Evolutionary conservation across 495 filamentous ascomycete genomes (phyloP).

Genomic region (Penicillium lagena): DNA sequence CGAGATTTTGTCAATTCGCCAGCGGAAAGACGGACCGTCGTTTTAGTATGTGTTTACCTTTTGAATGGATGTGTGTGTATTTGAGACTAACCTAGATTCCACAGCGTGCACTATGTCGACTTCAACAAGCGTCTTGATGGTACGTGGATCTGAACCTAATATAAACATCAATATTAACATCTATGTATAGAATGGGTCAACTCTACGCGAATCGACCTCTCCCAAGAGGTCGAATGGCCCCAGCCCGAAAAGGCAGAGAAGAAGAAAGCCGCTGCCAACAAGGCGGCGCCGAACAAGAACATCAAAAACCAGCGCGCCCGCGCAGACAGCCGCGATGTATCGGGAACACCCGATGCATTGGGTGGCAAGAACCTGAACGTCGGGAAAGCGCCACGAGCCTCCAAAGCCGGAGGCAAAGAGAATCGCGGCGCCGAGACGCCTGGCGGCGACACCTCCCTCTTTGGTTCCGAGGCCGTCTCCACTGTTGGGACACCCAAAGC

Average conservation of each 20-base stretch:
- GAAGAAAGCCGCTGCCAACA: slow-evolving; percentile 47
- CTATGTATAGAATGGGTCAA: slow-evolving; percentile 72
- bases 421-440: slow-evolving; percentile 41
- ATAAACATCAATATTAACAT: slow-evolving; percentile 10
- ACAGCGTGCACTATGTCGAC: slow-evolving; percentile 91
- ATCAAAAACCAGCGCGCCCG: slow-evolving; percentile 44
- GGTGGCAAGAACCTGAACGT: slow-evolving; percentile 44
- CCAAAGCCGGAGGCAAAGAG: slow-evolving; percentile 59
- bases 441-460: slow-evolving; percentile 24
- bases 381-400: slow-evolving; percentile 41
- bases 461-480: slow-evolving; percentile 45
- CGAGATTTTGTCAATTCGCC: slow-evolving; percentile 84
- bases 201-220: slow-evolving; percentile 72
- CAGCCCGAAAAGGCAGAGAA: slow-evolving; percentile 64
- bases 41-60: slow-evolving; percentile 57
- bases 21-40: slow-evolving; percentile 72
- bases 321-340: slow-evolving; percentile 49
- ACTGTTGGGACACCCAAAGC: slow-evolving; percentile 47
- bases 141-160: slow-evolving; percentile 12
- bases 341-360: slow-evolving; percentile 50
- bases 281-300: slow-evolving; percentile 45
- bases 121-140: slow-evolving; percentile 98
- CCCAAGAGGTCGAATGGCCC: slow-evolving; percentile 71
- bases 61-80: neutral
- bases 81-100: slow-evolving; percentile 13